Base-by-base conservation (phyloP, 257 asterid genomes). In the Nemophila menziesii region DNA sequence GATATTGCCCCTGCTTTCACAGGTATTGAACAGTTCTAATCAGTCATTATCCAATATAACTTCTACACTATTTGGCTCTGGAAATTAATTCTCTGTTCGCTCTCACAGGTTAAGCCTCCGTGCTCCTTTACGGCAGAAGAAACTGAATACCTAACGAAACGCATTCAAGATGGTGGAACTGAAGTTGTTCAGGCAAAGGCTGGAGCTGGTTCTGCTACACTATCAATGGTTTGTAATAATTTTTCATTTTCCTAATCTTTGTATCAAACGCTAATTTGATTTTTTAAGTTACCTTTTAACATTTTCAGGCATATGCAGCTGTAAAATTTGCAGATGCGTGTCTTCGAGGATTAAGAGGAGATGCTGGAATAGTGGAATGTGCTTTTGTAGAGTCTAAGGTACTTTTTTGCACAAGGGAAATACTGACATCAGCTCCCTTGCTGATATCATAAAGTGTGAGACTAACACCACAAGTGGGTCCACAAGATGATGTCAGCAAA, bases 151-250 rank as follows among this genome's bases (percentile, higher is more conserved):
- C 72, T 85, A 36, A 80, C 95, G 4, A 85, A 78, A 48, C 93
- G 92, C 27, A 80, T 85, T 61, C 95, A 85, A 65, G 93, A 85
- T 42, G 93, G 95, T 48, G 95, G 95, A 64, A 80, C 95, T 5
- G 87, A 80, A 73, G 95, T 84, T 2, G 95, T 85, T 50, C 92
- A 79, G 92, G 95, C 93, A 58, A 85, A 85, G 66, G 93, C 95
- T 22, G 95, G 93, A 47, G 74, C 93, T 34, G 95, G 95, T 34
- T 85, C 93, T 5, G 95, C 93, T 60, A 85, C 95, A 1, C 67
- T 85, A 18, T 85, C 95, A 39, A 85, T 85, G 95, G 95, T 85
- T 26, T 43, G 73, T 22, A 33, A 24, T 16, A 20, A 11, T 21
- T 21, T 22, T 46, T 14, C 9, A 10, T 13, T 23, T 33, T 8